Base-by-base conservation (phyloP, 2,329 filamentous ascomycete genomes). In the Podosphaera xanthii region DNA sequence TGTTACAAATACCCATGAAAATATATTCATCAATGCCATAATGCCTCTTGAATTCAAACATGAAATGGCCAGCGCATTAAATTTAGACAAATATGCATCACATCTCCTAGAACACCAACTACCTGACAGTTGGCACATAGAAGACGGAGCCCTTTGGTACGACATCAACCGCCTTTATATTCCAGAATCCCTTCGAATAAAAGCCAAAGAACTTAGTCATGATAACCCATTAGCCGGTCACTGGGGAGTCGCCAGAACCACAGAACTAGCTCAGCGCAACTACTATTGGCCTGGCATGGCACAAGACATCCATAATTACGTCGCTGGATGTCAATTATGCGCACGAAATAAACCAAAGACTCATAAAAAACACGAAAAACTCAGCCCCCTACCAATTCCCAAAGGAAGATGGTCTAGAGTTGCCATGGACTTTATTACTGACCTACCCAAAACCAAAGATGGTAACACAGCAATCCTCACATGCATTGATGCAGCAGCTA, bases 151-250 rank as follows among this genome's bases (percentile, higher is more conserved):
- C 4, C 36, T 57, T 40, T 12, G 30, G 6, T 52, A 52, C 49
- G 22, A 31, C 1, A 30, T 54, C n/a, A 54, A 35, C 33, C 31
- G 50, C 2, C 33, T 54, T 10, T 54, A 54, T 14, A 48, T 57
- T 48, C 55, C 55, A 9, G 40, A 57, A 48, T n/a, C 55, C 10
- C 40, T 57, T 34, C 55, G 55, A 34, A 57, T 57, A 33, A 57
- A n/a, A 48, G 55, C 55, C 22, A 57, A 57, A 33, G 40, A 57
- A n/a, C 55, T 57, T 14, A 57, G 40, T 22, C 55, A 57, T 35
- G 55, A 57, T 48, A 57, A 12, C 33, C 40, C 40, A 3, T 14
- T 44, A 6, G 40, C 40, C 10, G 40, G 40, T 12, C 40, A 44
- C 14, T 38, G 33, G 52, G 33, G 52, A 5, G 38, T 4, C 4